Percentiles rank a stretch among this genome's conserved stretches.
phyloP scores from a whole-genome alignment of 352 stramenopile genomes.

The Globisporangium sylvaticum region DNA sequence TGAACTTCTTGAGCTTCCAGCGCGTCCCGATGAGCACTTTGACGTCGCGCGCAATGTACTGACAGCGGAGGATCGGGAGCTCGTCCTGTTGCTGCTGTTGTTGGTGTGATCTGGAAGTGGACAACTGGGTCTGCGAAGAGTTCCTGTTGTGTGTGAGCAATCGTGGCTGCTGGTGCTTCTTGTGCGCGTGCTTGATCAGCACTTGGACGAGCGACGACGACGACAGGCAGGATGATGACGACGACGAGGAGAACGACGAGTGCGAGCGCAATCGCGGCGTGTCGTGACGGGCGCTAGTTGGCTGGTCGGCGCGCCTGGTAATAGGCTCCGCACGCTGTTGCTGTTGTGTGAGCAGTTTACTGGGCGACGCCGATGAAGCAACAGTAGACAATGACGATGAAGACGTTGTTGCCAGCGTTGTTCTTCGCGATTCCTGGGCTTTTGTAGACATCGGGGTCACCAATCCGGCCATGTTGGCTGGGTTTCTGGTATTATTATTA shows the following conservation, averaged over 20 bases:
- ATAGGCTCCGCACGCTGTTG: neutral
- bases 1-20: constrained; percentile 48
- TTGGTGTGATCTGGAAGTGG: neutral
- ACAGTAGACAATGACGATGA: neutral
- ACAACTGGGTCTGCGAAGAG: neutral
- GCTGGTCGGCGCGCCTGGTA: too few species aligned
- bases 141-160: neutral
- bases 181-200: neutral
- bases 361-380: neutral
- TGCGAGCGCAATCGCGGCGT: neutral
- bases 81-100: neutral
- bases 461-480: neutral
- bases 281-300: neutral
- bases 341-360: neutral
- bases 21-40: constrained; percentile 40
- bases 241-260: neutral
- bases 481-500: neutral
- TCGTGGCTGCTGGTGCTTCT: neutral
- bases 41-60: constrained; percentile 49
- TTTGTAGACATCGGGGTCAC: constrained; percentile 7
- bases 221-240: neutral
- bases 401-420: neutral
- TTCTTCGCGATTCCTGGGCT: neutral
- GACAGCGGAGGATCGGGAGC: constrained; percentile 42
- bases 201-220: constrained; percentile 1